These are phyloP conservation scores for Syncephalis plumigaleata DNA, from an alignment of 371 early-diverging fungal genomes.

Conservation along the genomic window DNA sequence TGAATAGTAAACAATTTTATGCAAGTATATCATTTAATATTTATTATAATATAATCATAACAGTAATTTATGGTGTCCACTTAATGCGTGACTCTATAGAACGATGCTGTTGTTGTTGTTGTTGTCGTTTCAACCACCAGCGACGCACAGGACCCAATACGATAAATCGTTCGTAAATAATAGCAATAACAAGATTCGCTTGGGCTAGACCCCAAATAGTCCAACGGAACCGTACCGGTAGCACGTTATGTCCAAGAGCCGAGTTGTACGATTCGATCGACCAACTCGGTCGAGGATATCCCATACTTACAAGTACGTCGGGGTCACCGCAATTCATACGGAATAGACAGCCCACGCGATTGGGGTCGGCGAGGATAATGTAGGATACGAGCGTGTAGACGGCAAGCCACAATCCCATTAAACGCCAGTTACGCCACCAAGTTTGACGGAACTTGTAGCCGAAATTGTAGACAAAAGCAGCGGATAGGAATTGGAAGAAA, in stretches of 20 bases:
- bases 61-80: too few relatives aligned
- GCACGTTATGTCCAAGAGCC: slow-evolving; percentile 42
- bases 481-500: slow-evolving; percentile 40
- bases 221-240: slow-evolving; percentile 37
- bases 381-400: slow-evolving; percentile 31
- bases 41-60: too few relatives aligned
- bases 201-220: slow-evolving; percentile 24
- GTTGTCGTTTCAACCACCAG: too few relatives aligned
- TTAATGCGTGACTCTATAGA: too few relatives aligned
- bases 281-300: slow-evolving; percentile 19
- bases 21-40: too few relatives aligned
- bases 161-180: slow-evolving; percentile 13
- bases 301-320: slow-evolving; percentile 16
- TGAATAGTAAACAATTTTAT: too few relatives aligned
- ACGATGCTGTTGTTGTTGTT: too few relatives aligned
- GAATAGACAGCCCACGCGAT: slow-evolving; percentile 44
- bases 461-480: slow-evolving; percentile 43
- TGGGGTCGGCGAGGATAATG: slow-evolving; percentile 44
- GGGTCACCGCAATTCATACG: slow-evolving; percentile 51
- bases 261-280: slow-evolving; percentile 32
- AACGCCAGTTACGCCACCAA: slow-evolving; percentile 32
- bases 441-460: slow-evolving; percentile 42
- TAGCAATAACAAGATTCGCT: slow-evolving; percentile 13
- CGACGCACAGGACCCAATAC: slow-evolving; percentile 16
- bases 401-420: slow-evolving; percentile 27